phyloP scores from a whole-genome alignment of 2,329 filamentous ascomycete species.

The Fusarium verrucosum region DNA sequence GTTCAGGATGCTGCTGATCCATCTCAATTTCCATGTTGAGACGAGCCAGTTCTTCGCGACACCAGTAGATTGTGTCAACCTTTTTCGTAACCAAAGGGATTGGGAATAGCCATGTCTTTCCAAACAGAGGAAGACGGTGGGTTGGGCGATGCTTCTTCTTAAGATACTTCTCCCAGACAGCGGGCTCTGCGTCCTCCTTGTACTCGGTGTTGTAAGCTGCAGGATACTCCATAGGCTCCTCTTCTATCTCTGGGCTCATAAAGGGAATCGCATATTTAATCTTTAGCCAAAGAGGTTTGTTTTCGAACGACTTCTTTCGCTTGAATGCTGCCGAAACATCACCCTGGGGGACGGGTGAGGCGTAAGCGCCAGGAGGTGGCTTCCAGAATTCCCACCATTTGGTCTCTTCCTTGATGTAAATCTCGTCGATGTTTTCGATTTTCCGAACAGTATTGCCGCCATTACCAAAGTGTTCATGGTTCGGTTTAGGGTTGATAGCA shows the following conservation, averaged over 20 bases:
- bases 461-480: neutral
- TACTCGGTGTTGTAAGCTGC: slow-evolving; percentile 69
- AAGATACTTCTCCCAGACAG: slow-evolving; percentile 85
- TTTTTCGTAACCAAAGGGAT: slow-evolving; percentile 86
- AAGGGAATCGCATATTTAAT: slow-evolving; percentile 63
- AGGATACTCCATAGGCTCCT: slow-evolving; percentile 65
- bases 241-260: slow-evolving; percentile 51
- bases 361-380: slow-evolving; percentile 67
- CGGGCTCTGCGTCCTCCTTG: slow-evolving; percentile 65
- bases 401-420: slow-evolving; percentile 57
- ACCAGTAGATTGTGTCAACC: slow-evolving; percentile 94
- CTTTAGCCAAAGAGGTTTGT: slow-evolving; percentile 61
- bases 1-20: slow-evolving; percentile 85
- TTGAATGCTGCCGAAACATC: slow-evolving; percentile 53
- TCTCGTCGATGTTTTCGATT: slow-evolving; percentile 58
- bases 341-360: slow-evolving; percentile 69
- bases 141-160: slow-evolving; percentile 84
- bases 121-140: slow-evolving; percentile 74
- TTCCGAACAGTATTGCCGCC: slow-evolving; percentile 63
- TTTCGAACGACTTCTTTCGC: slow-evolving; percentile 48
- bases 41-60: slow-evolving; percentile 83
- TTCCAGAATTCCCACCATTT: slow-evolving; percentile 74
- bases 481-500: slow-evolving; percentile 30
- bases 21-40: slow-evolving; percentile 91
- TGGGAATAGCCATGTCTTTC: slow-evolving; percentile 76